A percentile compares a stretch with the other conserved stretches of the same genome.
These are phyloP conservation scores for Selenicereus undatus DNA, from an alignment of 148 eudicot species.

Conservation along the genomic window DNA sequence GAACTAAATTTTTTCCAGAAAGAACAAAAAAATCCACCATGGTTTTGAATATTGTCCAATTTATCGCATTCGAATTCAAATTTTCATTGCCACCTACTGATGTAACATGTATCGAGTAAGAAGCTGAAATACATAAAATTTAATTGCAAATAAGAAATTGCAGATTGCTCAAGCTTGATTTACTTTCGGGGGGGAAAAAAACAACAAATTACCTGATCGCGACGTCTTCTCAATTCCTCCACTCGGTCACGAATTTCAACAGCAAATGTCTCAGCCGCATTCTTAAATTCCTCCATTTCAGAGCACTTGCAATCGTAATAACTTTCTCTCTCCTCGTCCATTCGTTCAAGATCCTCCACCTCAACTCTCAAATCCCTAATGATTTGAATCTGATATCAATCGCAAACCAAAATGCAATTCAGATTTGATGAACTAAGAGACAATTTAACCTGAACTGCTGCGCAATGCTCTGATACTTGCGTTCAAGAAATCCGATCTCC, in stretches of 20 bases:
- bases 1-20: too few relatives aligned
- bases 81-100: too few relatives aligned
- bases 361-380: background rate
- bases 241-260: background rate
- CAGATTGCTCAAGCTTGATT: background rate
- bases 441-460: constrained; percentile 30
- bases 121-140: background rate
- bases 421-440: background rate
- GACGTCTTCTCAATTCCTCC: background rate
- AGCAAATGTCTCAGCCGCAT: background rate
- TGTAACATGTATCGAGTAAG: background rate
- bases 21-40: background rate
- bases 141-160: too few relatives aligned
- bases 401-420: background rate
- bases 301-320: background rate
- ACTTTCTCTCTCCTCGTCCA: background rate
- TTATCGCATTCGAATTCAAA: too few relatives aligned
- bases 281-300: constrained; percentile 2
- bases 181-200: background rate
- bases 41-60: too few relatives aligned
- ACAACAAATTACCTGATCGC: background rate
- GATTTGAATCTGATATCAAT: background rate
- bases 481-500: constrained; percentile 33
- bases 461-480: constrained; percentile 11
- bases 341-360: background rate